Base-by-base conservation (phyloP, 441 rosid species). In the Daphne laureola region DNA sequence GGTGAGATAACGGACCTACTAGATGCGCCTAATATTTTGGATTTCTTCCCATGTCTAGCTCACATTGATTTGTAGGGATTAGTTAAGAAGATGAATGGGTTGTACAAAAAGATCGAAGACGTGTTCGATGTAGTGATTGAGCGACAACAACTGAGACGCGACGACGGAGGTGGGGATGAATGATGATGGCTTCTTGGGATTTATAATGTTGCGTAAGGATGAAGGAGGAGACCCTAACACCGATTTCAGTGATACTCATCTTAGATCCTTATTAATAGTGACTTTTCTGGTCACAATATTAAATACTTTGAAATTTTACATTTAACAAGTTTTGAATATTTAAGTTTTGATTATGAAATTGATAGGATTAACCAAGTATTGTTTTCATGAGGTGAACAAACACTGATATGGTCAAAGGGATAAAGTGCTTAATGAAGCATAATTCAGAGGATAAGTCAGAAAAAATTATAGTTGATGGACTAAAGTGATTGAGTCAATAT, bases 1-100 rank as follows among this genome's bases (percentile, higher is more conserved):
- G 77, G 82, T 1, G 81, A 80, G 57, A 35, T 79, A 43, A 73
- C 73, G 0, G 77, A 49, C 40, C 38, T 83, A 14, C 44, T 82
- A 52, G 74, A 81, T 25, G 55, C 21, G 36, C 96, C 90, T 3
- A 82, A 79, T 47, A 8, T 79, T 14, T 79, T 86, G 0, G 83
- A 82, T 31, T 79, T 79, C 14, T 77, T 59, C 17, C 79, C 85
- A 0, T 43, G 21, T 49, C 17, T 79, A 59, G 73, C 73, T 0
- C 63, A 73, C 17, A 69, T 78, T 3, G 89, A 82, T 65, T 60
- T 82, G 55, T 86, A 82, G 31, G 80, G 89, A 27, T 16, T 74
- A 13, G 56, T 46, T 26, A 75, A 76, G 64, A 60, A 26, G 62
- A 64, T 71, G 72, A 2, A 14, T 8, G 46, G 12, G 17, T 18